Evolutionary conservation across 73 alveolate genomes (phyloP).

Genomic region (Paramecium caudatum): DNA sequence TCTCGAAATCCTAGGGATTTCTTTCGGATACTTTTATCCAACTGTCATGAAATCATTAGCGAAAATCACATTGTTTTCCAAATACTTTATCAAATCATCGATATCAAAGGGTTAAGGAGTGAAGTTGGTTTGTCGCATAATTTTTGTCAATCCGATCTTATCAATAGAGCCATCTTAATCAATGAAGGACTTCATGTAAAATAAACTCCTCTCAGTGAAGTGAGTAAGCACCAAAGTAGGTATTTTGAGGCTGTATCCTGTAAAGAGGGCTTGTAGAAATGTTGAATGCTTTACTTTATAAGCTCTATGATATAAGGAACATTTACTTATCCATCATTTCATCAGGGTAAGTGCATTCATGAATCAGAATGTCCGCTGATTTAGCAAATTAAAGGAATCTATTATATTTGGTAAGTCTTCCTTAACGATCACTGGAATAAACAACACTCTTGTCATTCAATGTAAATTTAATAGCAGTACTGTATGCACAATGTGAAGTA

Average conservation of each 20-base stretch:
- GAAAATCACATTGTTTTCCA: not conserved
- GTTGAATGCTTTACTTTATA: constrained; percentile 11
- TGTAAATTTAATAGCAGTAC: constrained; percentile 2
- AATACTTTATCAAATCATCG: not conserved
- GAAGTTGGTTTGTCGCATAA: not conserved
- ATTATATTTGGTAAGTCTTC: not conserved
- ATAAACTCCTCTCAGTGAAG: not conserved
- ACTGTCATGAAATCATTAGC: constrained; percentile 4
- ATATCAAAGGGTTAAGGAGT: not conserved
- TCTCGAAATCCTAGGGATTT: not conserved
- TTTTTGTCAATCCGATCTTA: not conserved
- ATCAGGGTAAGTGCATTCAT: constrained; percentile 69
- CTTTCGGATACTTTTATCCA: not conserved
- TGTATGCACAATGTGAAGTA: constrained; percentile 25
- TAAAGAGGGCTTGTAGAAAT: constrained; percentile 25
- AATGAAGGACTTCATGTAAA: not conserved
- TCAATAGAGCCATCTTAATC: not conserved
- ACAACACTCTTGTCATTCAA: not conserved
- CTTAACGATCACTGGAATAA: constrained; percentile 48
- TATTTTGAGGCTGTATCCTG: not conserved
- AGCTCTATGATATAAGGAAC: not conserved
- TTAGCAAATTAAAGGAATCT: not conserved
- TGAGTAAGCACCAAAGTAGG: constrained; percentile 31
- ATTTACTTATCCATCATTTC: not conserved
- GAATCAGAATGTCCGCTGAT: constrained; percentile 32